These are phyloP conservation scores for Penstemon newberryi DNA, from an alignment of 257 asterid genomes.

Conservation along the genomic window DNA sequence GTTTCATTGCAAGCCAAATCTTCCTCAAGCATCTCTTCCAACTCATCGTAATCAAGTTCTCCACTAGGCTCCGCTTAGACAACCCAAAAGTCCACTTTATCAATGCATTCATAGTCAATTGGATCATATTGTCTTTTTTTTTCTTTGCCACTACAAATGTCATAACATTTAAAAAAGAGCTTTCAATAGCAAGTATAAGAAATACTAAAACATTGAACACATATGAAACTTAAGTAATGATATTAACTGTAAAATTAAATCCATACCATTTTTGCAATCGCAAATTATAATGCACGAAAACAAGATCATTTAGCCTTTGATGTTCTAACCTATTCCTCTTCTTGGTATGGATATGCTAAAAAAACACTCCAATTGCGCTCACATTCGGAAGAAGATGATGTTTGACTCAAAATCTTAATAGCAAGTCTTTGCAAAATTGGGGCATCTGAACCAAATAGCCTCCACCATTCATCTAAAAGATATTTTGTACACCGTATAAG, in stretches of 20 bases:
- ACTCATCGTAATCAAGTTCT: slow-evolving; percentile 18
- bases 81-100: not conserved
- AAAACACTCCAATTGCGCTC: slow-evolving; percentile 17
- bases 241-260: not conserved
- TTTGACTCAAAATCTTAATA: slow-evolving; percentile 7
- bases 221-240: no score
- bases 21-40: not conserved
- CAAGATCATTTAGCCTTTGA: slow-evolving; percentile 11
- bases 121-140: slow-evolving; percentile 2
- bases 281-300: slow-evolving; percentile 8
- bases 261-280: not conserved
- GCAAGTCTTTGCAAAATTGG: slow-evolving; percentile 7
- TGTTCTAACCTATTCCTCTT: slow-evolving; percentile 2
- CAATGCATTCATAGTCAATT: slow-evolving; percentile 23
- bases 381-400: slow-evolving; percentile 2
- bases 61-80: not conserved
- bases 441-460: not conserved
- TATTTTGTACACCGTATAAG: not conserved
- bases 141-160: not conserved
- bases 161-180: not conserved
- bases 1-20: no score
- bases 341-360: slow-evolving; percentile 13
- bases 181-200: not conserved
- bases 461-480: slow-evolving; percentile 8
- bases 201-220: not conserved